phyloP scores from a whole-genome alignment of 306 rosid genomes.

The Citrullus mucosospermus region DNA sequence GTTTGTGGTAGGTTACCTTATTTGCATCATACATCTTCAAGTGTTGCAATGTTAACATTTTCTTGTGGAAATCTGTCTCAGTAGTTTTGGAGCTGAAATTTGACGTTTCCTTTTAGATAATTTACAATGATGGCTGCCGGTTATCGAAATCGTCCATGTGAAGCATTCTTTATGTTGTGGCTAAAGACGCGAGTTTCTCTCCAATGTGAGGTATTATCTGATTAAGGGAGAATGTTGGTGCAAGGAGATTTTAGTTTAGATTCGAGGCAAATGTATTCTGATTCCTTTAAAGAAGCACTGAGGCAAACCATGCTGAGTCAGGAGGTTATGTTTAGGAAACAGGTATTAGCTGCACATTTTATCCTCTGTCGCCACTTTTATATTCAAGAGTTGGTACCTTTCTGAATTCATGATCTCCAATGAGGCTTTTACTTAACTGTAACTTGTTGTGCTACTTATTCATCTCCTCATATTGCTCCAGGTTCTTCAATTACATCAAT shows the following conservation, averaged over 20 bases:
- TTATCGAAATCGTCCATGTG: not conserved
- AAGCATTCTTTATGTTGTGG: not conserved
- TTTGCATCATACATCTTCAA: not conserved
- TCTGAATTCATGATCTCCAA: not conserved
- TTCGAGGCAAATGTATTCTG: slow-evolving; percentile 14
- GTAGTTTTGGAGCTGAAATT: not conserved
- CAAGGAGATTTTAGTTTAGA: slow-evolving; percentile 29
- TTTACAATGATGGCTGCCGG: not conserved
- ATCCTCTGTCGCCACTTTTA: not conserved
- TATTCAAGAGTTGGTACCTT: not conserved
- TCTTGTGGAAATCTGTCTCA: not conserved
- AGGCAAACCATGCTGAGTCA: slow-evolving; percentile 45
- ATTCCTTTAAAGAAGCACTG: slow-evolving; percentile 24
- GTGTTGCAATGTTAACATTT: not conserved
- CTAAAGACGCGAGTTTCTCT: not conserved
- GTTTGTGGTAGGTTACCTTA: not conserved
- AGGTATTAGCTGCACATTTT: slow-evolving; percentile 24
- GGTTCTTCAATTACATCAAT: slow-evolving; percentile 51
- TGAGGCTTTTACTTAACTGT: not conserved
- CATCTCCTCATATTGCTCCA: slow-evolving; percentile 12
- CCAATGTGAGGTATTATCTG: not conserved
- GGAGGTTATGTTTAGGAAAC: slow-evolving; percentile 36
- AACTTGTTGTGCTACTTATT: not conserved
- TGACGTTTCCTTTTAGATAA: not conserved
- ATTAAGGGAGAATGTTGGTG: slow-evolving; percentile 19